Conservation (phyloP, 2,329 filamentous ascomycete species). For the Samsoniella hepiali region DNA sequence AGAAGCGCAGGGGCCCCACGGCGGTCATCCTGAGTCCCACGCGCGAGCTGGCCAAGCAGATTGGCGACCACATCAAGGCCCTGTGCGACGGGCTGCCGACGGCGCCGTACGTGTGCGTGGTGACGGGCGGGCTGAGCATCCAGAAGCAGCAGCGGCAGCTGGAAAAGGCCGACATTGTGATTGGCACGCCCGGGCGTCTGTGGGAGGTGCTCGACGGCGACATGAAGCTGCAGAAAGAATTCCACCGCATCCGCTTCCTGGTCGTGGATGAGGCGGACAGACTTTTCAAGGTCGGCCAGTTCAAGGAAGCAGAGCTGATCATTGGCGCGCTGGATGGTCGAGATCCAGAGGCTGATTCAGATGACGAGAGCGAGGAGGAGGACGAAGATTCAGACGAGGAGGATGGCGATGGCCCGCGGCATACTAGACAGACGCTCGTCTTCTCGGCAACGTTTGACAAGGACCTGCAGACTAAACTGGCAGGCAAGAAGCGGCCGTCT, state of each 20-base stretch:
- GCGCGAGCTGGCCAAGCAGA: slow-evolving; percentile 87
- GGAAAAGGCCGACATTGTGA: slow-evolving; percentile 81
- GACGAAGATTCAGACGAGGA: slow-evolving; percentile 29
- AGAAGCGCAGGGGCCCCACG: slow-evolving; percentile 49
- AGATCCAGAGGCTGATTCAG: slow-evolving; percentile 57
- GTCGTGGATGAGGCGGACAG: slow-evolving; percentile 94
- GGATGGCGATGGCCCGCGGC: not conserved
- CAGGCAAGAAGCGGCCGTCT: slow-evolving; percentile 63
- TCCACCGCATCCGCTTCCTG: slow-evolving; percentile 74
- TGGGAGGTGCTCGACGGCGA: slow-evolving; percentile 90
- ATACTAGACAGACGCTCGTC: slow-evolving; percentile 70
- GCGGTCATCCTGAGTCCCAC: slow-evolving; percentile 88
- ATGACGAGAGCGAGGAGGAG: slow-evolving; percentile 46
- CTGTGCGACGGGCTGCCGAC: slow-evolving; percentile 62
- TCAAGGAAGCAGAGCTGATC: slow-evolving; percentile 90
- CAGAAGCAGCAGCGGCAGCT: slow-evolving; percentile 90
- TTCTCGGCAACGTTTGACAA: slow-evolving; percentile 97
- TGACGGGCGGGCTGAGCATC: slow-evolving; percentile 91
- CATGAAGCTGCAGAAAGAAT: slow-evolving; percentile 62
- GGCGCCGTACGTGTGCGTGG: slow-evolving; percentile 72
- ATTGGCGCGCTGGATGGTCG: slow-evolving; percentile 72
- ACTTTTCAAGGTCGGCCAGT: slow-evolving; percentile 86
- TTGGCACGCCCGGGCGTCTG: slow-evolving; percentile 85
- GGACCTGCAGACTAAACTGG: slow-evolving; percentile 83
- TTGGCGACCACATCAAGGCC: slow-evolving; percentile 75